Base-by-base conservation (phyloP, 306 rosid species). In the Lathyrus tuberosus region DNA sequence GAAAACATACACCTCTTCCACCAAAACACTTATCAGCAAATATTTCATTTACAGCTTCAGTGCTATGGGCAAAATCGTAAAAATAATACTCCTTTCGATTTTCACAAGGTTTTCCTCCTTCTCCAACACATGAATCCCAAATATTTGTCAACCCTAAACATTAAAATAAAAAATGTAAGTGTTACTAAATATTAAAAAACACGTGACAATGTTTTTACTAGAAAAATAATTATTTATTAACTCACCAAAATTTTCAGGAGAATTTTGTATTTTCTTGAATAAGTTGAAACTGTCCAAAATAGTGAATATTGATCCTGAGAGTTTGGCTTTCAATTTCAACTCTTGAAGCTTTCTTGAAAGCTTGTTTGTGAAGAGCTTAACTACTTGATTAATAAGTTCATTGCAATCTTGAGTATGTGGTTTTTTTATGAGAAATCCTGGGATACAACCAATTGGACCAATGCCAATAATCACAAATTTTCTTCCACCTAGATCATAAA, bases 401-500 rank as follows among this genome's bases (percentile, higher is more conserved):
- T 72, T 62, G 53, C 70, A 72, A 5, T 62, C 5, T 14, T 62
- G 26, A 3, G 28, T 47, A 33, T 35, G 2, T 35, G 40, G 26
- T 20, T 31, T 18, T 63, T 8, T 46, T 0, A 7, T 31, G 1
- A 57, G 1, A 43, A 0, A 11, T 18, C 17, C 8, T 6, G 75
- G 76, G 17, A 9, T 22, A 46, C 76, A 72, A 17, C 76, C 76
- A 33, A 72, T 13, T 60, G 48, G 18, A 47, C 76, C 76, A 47
- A 72, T 5, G 5, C 30, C 10, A 47, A 3, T 24, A 0, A 61
- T 15, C 62, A 72, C 62, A 61, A 72, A 72, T 14, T 72, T 72
- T 22, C 69, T 2, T 61, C 51, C 76, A 46, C 76, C 76, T 18
- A 72, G 41, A 33, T 61, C 62, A 72, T 72, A 61, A 46, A 72